Conservation (phyloP, 2,329 filamentous ascomycete genomes). For the Shiraia sp. region DNA sequence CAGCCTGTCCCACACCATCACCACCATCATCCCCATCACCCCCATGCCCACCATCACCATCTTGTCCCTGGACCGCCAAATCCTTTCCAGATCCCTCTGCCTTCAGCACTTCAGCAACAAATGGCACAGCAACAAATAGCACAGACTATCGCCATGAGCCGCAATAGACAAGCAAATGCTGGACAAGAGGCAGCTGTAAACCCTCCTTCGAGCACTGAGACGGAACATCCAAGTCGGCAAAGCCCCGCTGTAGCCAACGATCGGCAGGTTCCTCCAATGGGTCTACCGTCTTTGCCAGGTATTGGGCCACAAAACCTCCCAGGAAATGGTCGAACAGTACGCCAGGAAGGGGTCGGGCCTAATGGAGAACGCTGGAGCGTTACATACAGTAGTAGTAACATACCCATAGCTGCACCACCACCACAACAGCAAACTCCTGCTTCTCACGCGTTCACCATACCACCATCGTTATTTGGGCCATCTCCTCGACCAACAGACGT, state of each 20-base stretch:
- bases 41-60: conserved; percentile 23
- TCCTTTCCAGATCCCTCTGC: conserved; percentile 20
- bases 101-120: conserved; percentile 28
- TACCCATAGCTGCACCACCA: conserved; percentile 13
- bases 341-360: conserved; percentile 55
- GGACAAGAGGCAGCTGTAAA: no score
- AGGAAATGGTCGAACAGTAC: conserved; percentile 46
- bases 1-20: conserved; percentile 16
- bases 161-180: conserved; percentile 12
- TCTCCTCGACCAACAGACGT: conserved; percentile 19
- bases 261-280: conserved; percentile 6
- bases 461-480: conserved; percentile 21
- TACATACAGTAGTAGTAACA: conserved; percentile 52
- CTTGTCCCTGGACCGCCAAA: conserved; percentile 13
- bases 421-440: conserved; percentile 23
- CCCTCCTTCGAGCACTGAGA: conserved; percentile 4
- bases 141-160: conserved; percentile 26
- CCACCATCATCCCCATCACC: conserved; percentile 16
- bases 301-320: conserved; percentile 12
- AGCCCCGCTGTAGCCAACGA: conserved; percentile 11
- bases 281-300: conserved; percentile 5
- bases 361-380: conserved; percentile 59
- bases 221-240: conserved; percentile 6
- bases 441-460: no score
- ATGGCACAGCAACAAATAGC: no score